phyloP scores from a whole-genome alignment of 257 asterid genomes.

The Nicotiana tomentosiformis region DNA sequence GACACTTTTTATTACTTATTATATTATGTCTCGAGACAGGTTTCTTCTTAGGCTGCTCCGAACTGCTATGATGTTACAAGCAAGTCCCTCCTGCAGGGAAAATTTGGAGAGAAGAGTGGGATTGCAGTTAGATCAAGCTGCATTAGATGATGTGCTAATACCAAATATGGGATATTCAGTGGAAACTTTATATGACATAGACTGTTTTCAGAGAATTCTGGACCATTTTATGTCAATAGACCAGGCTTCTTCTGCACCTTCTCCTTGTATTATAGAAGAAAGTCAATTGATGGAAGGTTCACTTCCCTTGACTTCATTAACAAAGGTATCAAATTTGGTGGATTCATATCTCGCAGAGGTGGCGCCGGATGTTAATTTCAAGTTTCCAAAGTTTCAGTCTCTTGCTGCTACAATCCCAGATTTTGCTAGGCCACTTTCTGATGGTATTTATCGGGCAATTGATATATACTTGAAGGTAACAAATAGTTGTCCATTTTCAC shows the following conservation, averaged over 20 bases:
- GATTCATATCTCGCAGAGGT: slow-evolving; percentile 87
- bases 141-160: slow-evolving; percentile 1
- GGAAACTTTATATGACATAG: slow-evolving; percentile 13
- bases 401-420: slow-evolving; percentile 81
- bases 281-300: slow-evolving; percentile 14
- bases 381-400: slow-evolving; percentile 65
- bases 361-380: slow-evolving; percentile 63
- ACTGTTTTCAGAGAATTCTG: slow-evolving; percentile 14
- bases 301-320: slow-evolving; percentile 40
- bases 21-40: not conserved
- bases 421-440: slow-evolving; percentile 71
- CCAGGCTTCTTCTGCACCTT: slow-evolving; percentile 6
- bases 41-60: slow-evolving; percentile 11
- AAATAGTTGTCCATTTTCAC: not conserved
- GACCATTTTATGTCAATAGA: slow-evolving; percentile 14
- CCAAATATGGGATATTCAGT: slow-evolving; percentile 19
- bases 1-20: not conserved
- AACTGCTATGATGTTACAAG: slow-evolving; percentile 15
- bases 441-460: slow-evolving; percentile 82
- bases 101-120: slow-evolving; percentile 19
- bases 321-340: slow-evolving; percentile 74
- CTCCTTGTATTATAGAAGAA: slow-evolving; percentile 14
- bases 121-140: slow-evolving; percentile 14
- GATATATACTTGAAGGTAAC: slow-evolving; percentile 82
- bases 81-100: slow-evolving; percentile 19